Evolutionary conservation across 1,284 basidiomycete species (phyloP).

Genomic region (Irpex lacteus): DNA sequence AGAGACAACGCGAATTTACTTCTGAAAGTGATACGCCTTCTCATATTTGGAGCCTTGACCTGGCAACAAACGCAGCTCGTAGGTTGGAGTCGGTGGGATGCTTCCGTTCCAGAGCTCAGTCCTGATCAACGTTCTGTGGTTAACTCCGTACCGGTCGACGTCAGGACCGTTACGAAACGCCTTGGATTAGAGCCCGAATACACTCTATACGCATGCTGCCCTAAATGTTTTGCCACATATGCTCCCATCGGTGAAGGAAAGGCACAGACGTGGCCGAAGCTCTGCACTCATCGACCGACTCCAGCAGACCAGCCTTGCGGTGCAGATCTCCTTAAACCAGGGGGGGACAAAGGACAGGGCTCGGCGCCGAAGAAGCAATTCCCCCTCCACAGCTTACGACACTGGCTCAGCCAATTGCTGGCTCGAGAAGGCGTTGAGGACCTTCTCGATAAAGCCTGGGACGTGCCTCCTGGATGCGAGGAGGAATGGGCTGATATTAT

Average conservation of each 20-base stretch:
- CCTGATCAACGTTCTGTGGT: no score
- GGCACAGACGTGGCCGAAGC: not conserved
- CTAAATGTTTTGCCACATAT: slow-evolving; percentile 7
- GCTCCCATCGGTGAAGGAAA: not conserved
- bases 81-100: no score
- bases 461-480: not conserved
- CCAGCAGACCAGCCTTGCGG: not conserved
- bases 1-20: no score
- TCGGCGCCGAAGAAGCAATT: not conserved
- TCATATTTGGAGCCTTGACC: no score
- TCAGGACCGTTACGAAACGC: slow-evolving; percentile 4
- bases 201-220: slow-evolving; percentile 9
- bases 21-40: no score
- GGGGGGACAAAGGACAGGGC: not conserved
- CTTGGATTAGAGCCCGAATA: slow-evolving; percentile 9
- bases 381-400: not conserved
- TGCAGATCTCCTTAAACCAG: not conserved
- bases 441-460: not conserved
- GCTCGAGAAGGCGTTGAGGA: not conserved
- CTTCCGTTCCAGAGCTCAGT: no score
- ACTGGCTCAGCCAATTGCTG: slow-evolving; percentile 5
- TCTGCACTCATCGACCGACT: not conserved
- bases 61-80: no score
- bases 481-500: slow-evolving; percentile 8
- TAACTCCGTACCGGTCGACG: not conserved